phyloP scores from a whole-genome alignment of 768 basidiomycete species.

The Lactarius quietus region DNA sequence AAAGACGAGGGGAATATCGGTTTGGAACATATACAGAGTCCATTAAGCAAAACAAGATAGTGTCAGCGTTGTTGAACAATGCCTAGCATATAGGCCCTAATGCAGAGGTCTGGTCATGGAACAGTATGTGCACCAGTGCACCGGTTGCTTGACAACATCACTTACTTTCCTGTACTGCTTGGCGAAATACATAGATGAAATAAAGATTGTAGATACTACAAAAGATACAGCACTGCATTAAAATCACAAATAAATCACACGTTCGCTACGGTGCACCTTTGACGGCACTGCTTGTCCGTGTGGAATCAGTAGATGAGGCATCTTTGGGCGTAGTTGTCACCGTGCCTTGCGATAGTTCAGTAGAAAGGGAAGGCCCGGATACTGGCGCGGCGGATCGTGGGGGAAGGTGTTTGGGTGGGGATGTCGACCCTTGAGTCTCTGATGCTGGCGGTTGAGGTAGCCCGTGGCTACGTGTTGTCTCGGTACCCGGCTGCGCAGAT shows the following conservation, averaged over 20 bases:
- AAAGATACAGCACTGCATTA: conserved; percentile 23
- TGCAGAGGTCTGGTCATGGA: too few species aligned
- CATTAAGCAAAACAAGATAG: too few species aligned
- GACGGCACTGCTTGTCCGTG: conserved; percentile 5
- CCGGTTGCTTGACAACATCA: not conserved
- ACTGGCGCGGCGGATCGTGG: not conserved
- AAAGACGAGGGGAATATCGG: not conserved
- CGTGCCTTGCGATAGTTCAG: conserved; percentile 2
- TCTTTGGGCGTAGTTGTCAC: not conserved
- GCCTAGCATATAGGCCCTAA: too few species aligned
- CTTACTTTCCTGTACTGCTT: not conserved
- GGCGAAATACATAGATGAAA: conserved; percentile 9
- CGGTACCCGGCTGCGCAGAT: not conserved
- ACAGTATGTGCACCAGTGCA: too few species aligned
- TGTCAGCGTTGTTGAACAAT: too few species aligned
- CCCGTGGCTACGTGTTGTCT: not conserved
- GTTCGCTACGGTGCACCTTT: conserved; percentile 3
- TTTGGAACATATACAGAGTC: too few species aligned
- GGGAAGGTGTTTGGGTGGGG: not conserved
- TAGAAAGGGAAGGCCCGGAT: not conserved
- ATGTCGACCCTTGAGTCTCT: not conserved
- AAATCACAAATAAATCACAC: not conserved
- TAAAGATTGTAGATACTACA: conserved; percentile 23
- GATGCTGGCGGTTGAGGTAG: not conserved
- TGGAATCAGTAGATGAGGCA: not conserved